Percentiles rank a stretch among this genome's conserved stretches.
These are phyloP conservation scores for Halophytophthora polymorphica DNA, from an alignment of 352 stramenopile species.

Conservation along the genomic window DNA sequence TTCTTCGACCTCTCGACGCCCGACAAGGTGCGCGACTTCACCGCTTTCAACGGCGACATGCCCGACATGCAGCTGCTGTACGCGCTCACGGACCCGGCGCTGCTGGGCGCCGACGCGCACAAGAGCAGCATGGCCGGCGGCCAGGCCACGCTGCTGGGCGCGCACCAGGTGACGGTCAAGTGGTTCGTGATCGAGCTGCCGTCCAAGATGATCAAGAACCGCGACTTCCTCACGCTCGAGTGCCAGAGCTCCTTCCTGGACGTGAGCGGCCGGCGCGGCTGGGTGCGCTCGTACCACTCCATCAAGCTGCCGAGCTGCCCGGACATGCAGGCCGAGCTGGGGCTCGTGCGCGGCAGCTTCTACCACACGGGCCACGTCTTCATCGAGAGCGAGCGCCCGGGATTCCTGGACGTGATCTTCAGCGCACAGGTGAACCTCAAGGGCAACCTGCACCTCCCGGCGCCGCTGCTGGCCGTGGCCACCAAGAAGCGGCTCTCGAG, in stretches of 20 bases:
- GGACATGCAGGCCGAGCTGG: conserved; percentile 42
- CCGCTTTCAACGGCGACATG: conserved; percentile 39
- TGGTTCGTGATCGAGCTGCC: conserved; percentile 55
- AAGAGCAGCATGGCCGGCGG: conserved; percentile 7
- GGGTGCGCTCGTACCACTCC: conserved; percentile 68
- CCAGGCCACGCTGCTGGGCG: conserved; percentile 29
- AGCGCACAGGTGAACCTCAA: conserved; percentile 66
- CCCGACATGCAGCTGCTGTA: conserved; percentile 64
- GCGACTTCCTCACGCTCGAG: conserved; percentile 71
- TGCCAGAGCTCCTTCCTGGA: conserved; percentile 74
- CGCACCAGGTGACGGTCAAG: conserved; percentile 70
- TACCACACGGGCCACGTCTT: conserved; percentile 76
- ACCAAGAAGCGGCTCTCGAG: conserved; percentile 52
- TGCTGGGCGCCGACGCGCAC: conserved; percentile 29
- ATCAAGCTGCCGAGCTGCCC: conserved; percentile 66
- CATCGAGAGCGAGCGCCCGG: conserved; percentile 55
- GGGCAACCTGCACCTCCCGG: conserved; percentile 42
- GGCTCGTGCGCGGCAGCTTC: conserved; percentile 59
- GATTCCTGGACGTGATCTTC: conserved; percentile 65
- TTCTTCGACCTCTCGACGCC: conserved; percentile 67
- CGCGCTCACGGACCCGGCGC: conserved; percentile 32
- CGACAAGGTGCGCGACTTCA: conserved; percentile 48
- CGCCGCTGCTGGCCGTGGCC: conserved; percentile 42
- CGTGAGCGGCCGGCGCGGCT: conserved; percentile 53
- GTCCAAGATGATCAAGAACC: conserved; percentile 62